phyloP scores from a whole-genome alignment of 176 grass and related monocot species.

The Aegilops bicornis region DNA sequence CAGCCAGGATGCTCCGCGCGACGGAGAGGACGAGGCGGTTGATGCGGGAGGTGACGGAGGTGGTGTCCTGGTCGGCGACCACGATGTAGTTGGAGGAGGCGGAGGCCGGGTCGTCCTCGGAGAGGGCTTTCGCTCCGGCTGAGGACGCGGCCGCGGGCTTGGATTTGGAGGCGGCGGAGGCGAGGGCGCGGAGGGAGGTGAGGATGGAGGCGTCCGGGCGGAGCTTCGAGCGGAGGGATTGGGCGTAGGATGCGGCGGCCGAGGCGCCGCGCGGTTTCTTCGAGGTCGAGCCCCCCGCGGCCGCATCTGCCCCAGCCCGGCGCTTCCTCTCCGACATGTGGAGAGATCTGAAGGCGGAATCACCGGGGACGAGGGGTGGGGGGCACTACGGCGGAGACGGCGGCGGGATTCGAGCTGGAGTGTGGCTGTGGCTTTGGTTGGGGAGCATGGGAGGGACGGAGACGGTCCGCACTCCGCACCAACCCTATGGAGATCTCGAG shows the following conservation, averaged over 20 bases:
- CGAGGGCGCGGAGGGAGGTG: slow-evolving; percentile 57
- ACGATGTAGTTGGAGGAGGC: slow-evolving; percentile 63
- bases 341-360: not conserved
- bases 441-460: not conserved
- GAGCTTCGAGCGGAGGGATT: slow-evolving; percentile 81
- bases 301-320: slow-evolving; percentile 36
- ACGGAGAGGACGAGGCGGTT: slow-evolving; percentile 64
- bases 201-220: slow-evolving; percentile 77
- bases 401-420: slow-evolving; percentile 27
- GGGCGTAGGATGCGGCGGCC: slow-evolving; percentile 61
- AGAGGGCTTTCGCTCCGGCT: slow-evolving; percentile 1
- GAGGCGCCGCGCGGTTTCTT: slow-evolving; percentile 58
- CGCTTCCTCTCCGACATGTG: slow-evolving; percentile 90
- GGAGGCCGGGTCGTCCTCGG: slow-evolving; percentile 50
- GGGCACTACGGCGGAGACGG: not conserved
- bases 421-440: slow-evolving; percentile 5
- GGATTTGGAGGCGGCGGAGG: slow-evolving; percentile 48
- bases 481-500: too few species aligned
- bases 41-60: slow-evolving; percentile 69
- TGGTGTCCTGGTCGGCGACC: slow-evolving; percentile 71
- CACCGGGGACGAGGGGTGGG: not conserved
- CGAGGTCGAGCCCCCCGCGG: slow-evolving; percentile 27
- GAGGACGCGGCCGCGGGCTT: slow-evolving; percentile 13
- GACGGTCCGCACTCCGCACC: not conserved
- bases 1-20: slow-evolving; percentile 72